Percentiles rank a stretch among this genome's conserved stretches.
Evolutionary conservation across 2,329 filamentous ascomycete species (phyloP).

Genomic region (Neofusicoccum parvum): DNA sequence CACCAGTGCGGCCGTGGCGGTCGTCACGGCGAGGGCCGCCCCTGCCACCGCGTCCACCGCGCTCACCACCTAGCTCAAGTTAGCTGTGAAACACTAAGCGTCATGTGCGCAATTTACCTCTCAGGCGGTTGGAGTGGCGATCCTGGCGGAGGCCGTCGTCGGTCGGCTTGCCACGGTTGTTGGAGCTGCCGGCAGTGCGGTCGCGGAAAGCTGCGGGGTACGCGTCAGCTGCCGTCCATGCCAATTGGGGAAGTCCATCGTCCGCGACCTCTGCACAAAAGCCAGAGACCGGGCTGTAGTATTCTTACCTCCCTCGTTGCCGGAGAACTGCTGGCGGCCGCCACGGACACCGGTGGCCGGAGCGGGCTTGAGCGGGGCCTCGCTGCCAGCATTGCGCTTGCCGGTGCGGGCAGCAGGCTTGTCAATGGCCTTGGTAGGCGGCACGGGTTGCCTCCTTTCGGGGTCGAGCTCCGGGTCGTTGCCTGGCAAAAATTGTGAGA

Average conservation of each 20-base stretch:
- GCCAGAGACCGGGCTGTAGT: background rate
- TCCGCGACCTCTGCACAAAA: background rate
- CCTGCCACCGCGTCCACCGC: slow-evolving; percentile 53
- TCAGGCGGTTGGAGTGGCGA: slow-evolving; percentile 41
- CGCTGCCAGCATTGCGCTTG: slow-evolving; percentile 85
- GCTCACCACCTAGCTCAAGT: slow-evolving; percentile 35
- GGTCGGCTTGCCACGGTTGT: slow-evolving; percentile 79
- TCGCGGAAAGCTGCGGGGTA: slow-evolving; percentile 76
- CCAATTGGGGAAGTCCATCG: background rate
- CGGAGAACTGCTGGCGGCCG: slow-evolving; percentile 60
- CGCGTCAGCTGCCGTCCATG: slow-evolving; percentile 8
- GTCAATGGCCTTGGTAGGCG: slow-evolving; percentile 86
- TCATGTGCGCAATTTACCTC: slow-evolving; percentile 34
- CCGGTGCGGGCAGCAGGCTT: slow-evolving; percentile 74
- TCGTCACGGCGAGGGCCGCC: slow-evolving; percentile 56
- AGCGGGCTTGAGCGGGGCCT: slow-evolving; percentile 58
- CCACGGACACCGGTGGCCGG: slow-evolving; percentile 32
- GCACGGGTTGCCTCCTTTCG: slow-evolving; percentile 73
- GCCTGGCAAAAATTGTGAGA: slow-evolving; percentile 50
- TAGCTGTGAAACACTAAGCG: slow-evolving; percentile 1
- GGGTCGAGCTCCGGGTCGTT: slow-evolving; percentile 71
- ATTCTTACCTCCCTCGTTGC: slow-evolving; percentile 84
- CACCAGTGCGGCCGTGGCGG: slow-evolving; percentile 63
- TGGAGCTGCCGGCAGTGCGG: slow-evolving; percentile 75
- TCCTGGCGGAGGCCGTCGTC: slow-evolving; percentile 66